Conservation (phyloP, 768 basidiomycete genomes). For the Tricholoma sp. region DNA sequence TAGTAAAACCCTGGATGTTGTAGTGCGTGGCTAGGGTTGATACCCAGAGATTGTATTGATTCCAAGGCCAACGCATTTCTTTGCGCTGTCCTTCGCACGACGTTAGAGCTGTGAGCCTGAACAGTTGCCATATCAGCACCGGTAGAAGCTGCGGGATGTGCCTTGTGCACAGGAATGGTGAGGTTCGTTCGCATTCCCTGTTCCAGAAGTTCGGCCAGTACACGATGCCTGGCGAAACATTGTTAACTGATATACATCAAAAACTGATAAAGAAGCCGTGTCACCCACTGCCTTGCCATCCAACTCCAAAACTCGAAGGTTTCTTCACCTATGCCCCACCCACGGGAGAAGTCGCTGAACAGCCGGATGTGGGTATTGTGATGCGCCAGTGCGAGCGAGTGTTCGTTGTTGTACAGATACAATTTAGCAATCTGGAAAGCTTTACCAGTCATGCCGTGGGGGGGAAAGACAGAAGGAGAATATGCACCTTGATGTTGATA, state of each 20-base stretch:
- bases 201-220: slow-evolving; percentile 88
- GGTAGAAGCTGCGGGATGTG: slow-evolving; percentile 27
- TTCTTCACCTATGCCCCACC: slow-evolving; percentile 95
- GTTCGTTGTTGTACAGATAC: slow-evolving; percentile 88
- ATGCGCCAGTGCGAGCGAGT: slow-evolving; percentile 72
- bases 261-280: not conserved
- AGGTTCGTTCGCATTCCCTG: slow-evolving; percentile 66
- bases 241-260: not conserved
- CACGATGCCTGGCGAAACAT: slow-evolving; percentile 57
- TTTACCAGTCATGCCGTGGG: not conserved
- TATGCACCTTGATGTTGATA: slow-evolving; percentile 71
- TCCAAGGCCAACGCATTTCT: slow-evolving; percentile 44
- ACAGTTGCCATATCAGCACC: slow-evolving; percentile 14
- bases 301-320: slow-evolving; percentile 98
- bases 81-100: slow-evolving; percentile 4
- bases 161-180: slow-evolving; percentile 54
- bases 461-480: not conserved
- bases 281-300: slow-evolving; percentile 82
- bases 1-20: slow-evolving; percentile 94
- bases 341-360: slow-evolving; percentile 81
- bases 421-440: slow-evolving; percentile 72
- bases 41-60: slow-evolving; percentile 53
- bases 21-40: slow-evolving; percentile 77
- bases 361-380: slow-evolving; percentile 81
- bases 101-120: slow-evolving; percentile 3